phyloP scores from a whole-genome alignment of 2,329 filamentous ascomycete genomes.

The Tolypocladium sp. region DNA sequence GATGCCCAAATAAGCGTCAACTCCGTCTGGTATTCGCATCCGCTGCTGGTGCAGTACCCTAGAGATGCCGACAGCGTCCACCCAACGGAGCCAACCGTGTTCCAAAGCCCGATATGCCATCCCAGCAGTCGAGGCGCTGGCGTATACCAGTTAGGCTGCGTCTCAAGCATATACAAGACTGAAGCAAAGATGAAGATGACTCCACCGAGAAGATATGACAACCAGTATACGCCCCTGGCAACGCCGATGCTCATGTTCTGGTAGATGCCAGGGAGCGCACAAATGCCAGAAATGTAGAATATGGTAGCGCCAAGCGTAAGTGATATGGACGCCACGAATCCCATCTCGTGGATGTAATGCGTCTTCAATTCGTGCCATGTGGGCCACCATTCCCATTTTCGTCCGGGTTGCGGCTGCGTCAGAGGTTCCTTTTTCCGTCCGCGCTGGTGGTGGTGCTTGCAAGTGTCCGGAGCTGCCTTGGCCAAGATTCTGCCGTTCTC shows the following conservation, averaged over 20 bases:
- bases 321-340: conserved; percentile 48
- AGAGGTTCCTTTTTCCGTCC: background rate
- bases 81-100: conserved; percentile 50
- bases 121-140: conserved; percentile 46
- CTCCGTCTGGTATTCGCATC: conserved; percentile 32
- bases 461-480: background rate
- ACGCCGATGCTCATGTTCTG: conserved; percentile 33
- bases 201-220: conserved; percentile 52
- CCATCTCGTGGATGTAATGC: conserved; percentile 53
- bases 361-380: conserved; percentile 41
- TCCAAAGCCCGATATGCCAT: conserved; percentile 59
- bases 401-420: conserved; percentile 3
- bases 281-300: conserved; percentile 57
- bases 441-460: conserved; percentile 1
- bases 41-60: conserved; percentile 31
- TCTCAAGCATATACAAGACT: conserved; percentile 54
- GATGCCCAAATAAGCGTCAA: conserved; percentile 14
- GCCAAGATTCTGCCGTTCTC: background rate
- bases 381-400: conserved; percentile 50
- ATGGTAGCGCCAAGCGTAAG: conserved; percentile 51
- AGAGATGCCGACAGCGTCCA: conserved; percentile 50
- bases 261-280: conserved; percentile 47
- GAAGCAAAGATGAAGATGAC: conserved; percentile 48
- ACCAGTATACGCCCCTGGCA: conserved; percentile 46
- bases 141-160: conserved; percentile 51